Evolutionary conservation across 768 basidiomycete species (phyloP), one percentile per base, ranked within the genome.

Genomic region (Leccinum fibrillosum): DNA sequence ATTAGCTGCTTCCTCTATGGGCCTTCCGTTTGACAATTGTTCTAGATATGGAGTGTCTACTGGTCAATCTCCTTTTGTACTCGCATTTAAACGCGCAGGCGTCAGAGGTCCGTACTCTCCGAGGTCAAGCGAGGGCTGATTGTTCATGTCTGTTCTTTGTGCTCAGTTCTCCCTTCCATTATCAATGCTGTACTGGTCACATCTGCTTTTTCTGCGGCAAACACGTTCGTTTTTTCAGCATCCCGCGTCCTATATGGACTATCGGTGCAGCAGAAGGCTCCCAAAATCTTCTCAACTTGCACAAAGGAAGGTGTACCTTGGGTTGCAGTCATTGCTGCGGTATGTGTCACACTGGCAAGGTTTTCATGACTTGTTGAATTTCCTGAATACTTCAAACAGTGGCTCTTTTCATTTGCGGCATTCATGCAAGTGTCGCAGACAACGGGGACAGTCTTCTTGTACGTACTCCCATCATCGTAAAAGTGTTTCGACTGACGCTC

Each of bases 31-130:
- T 59, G 3, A 58, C 42, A 13, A n/a, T 4, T 1, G 1, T 37
- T 42, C 17, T 44, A 65, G 64, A 48, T 21, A 60, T 1, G 64
- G 63, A 23, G 21, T 3, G 7, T 59, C 59, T 17, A 90, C 90
- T n/a, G 83, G 87, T 0, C 70, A 86, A 53, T 91, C 90, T 3
- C 92, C 92, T 3, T 94, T 90, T 72, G 92, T 94, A 55, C 86
- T 94, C 61, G 92, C 90, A n/a, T 85, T 94, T 63, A 79, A 74
- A 48, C 78, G 81, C 34, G 86, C 89, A 1, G 88, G 90, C 9
- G 82, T 92, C 68, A 85, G 82, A 75, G 84, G 81, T 81, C 35
- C 6, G 65, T 37, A 17, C 11, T 13, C 7, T 6, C 26, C 8
- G 8, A 5, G 39, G 8, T 47, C 25, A 63, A 42, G 60, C 69